Evolutionary conservation across 345 rosid species (phyloP), one percentile per base, ranked within the genome.

Genomic region (Trapa bicornis): DNA sequence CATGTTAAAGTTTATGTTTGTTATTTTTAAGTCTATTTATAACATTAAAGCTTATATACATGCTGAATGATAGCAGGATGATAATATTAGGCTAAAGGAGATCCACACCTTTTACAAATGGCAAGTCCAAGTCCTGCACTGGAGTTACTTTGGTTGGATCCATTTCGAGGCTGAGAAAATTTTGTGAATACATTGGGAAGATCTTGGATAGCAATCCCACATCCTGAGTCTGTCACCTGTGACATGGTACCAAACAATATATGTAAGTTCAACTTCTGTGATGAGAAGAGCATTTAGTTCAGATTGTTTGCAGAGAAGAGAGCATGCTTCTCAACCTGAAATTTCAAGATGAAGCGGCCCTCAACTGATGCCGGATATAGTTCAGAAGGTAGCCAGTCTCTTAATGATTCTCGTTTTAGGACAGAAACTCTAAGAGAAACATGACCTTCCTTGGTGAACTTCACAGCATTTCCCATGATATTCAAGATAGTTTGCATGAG

Each of bases 61-160:
- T 22, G 63, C 63, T 6, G 13, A 58, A 32, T 33, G 37, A 7
- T 32, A 58, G 7, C 8, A 35, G 38, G 37, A 58, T 58, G 5
- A 4, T 11, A 35, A 1, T 9, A 58, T 10, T 12, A 38, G 14
- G 37, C 15, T 58, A 32, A 22, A 22, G 29, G 32, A 13, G 63
- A 32, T 32, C 11, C 12, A 5, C 84, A 93, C 99, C 99, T 73
- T 83, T 79, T 94, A 68, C 91, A 84, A 68, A 94, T 83, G 62
- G 99, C 99, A 53, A 94, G 95, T 58, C 99, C 99, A 38, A 94
- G 91, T 68, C 97, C 98, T 37, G 80, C 83, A 67, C 91, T 87
- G 0, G 74, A 73, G 57, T 63, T 75, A 64, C 65, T 77, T 73
- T 71, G 79, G 47, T 72, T 79, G 17, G 83, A 75, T 68, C 88